Base-by-base conservation (phyloP, 2,329 filamentous ascomycete genomes). In the Simplicillium sp. region DNA sequence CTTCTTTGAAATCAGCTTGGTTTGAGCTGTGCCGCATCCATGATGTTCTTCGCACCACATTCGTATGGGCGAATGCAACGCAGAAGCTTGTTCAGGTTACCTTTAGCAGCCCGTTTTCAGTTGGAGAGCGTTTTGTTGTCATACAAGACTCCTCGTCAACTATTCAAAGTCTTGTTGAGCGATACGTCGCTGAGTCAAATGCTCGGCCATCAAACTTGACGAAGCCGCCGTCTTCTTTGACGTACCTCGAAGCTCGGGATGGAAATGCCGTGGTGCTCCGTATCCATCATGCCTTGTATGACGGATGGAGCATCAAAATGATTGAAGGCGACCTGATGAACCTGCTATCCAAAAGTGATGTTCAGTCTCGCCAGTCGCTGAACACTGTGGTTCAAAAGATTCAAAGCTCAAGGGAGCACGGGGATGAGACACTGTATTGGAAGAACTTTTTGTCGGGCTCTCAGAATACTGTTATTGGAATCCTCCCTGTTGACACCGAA, bases 261-360 rank as follows among this genome's bases (percentile, higher is more conserved):
- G 50, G 51, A 11, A 46, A 47, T 14, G 48, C 46, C 13, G 33
- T 52, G 6, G 47, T 53, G 4, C 40, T 53, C 4, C 47, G 50
- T 11, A 16, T 53, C 2, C 51, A 53, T 36, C 51, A 53, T 25
- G 48, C 48, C 1, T 43, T 53, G 2, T 53, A 53, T 36, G 51
- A 53, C 16, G 51, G 48, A 12, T 53, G 51, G 51, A 52, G 46
- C 40, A 51, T 53, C 46, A 51, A 50, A 39, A 48, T 51, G 50
- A 45, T 53, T 15, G 20, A 47, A 34, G 38, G 35, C 6, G 51
- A 53, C 17, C 41, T 53, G 20, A 5, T 5, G 20, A 9, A 25
- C 20, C 9, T 25, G 20, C 9, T 25, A 9, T 25, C 20, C 20
- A 25, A 25, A 25, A 25, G 9, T 25, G 9, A 6, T 9, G 9